A percentile compares a stretch with the other conserved stretches of the same genome.
Conservation (phyloP, 805 yeast genomes). For the Nakazawaea wyomingensis region DNA sequence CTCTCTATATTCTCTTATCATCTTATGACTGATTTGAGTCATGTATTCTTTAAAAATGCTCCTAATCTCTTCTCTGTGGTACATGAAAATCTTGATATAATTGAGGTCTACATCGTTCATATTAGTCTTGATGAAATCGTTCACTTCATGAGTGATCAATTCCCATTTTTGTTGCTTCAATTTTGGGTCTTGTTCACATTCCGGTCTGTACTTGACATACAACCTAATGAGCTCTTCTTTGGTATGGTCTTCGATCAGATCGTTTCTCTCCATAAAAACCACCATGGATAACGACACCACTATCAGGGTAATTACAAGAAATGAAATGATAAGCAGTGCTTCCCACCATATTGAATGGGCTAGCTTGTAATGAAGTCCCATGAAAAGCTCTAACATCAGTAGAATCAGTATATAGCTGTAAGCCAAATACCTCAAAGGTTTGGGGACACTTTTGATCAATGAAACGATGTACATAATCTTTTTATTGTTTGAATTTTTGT, state of each 20-base stretch:
- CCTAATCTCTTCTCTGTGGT: neutral
- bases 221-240: constrained; percentile 4
- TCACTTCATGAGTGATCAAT: neutral
- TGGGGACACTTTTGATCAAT: constrained; percentile 3
- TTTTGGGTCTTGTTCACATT: neutral
- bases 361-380: neutral
- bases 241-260: neutral
- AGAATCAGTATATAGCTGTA: neutral
- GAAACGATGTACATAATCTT: neutral
- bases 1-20: constrained; percentile 1
- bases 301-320: neutral
- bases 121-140: neutral
- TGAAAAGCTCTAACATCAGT: neutral
- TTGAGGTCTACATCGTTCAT: neutral
- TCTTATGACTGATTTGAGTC: constrained; percentile 4
- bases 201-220: constrained; percentile 6
- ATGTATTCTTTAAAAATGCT: neutral
- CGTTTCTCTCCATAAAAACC: constrained; percentile 2
- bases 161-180: constrained; percentile 3
- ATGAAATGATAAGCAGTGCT: neutral
- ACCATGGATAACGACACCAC: constrained; percentile 1
- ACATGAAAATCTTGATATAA: neutral
- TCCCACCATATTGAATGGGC: neutral
- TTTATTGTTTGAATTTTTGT: no score
- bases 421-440: neutral